Evolutionary conservation across 2,329 filamentous ascomycete species (phyloP), one percentile per base, ranked within the genome.

Genomic region (Didymella lethalis): DNA sequence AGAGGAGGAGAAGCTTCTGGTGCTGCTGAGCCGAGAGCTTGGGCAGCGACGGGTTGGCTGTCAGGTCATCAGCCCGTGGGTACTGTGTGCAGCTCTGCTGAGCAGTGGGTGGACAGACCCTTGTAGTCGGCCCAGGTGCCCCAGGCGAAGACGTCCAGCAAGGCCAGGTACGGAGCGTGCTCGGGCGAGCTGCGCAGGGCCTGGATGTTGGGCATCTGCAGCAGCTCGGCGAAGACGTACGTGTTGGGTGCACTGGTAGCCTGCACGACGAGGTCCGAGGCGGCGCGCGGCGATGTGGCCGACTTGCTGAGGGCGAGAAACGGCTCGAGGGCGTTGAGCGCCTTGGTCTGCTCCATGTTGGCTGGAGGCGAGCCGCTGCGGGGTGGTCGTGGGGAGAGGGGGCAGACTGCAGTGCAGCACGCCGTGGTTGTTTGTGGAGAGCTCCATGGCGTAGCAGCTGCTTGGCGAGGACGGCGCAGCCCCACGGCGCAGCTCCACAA

Each of bases 161-260:
- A 84, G 1, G 82, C 86, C 49, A 95, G 83, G 77, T 92, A 81
- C 40, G 77, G 68, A 7, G 83, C 80, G 69, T 89, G 86, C 48
- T 96, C 90, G 34, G 83, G 74, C n/a, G 86, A 82, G 38, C 79
- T 79, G 26, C 82, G 78, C 44, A 98, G 87, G 12, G 86, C 84
- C 77, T 95, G 90, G 66, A 98, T 88, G 68, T 92, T 88, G 0
- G 91, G 87, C 1, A 88, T 88, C 69, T 90, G 85, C 36, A 99
- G 88, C n/a, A 99, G 88, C 80, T 98, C 94, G 66, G 91, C 87
- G 81, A 99, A 99, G 79, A 98, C 85, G 78, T 90, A 99, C 65
- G 93, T 96, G 78, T 93, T 91, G 28, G 91, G 88, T 55, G 89
- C 89, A n/a, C 92, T 93, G 49, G 93, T 98, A 62, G 93, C 95